These are phyloP conservation scores for Pythium aristosporum DNA, from an alignment of 352 stramenopile genomes.

Conservation along the genomic window DNA sequence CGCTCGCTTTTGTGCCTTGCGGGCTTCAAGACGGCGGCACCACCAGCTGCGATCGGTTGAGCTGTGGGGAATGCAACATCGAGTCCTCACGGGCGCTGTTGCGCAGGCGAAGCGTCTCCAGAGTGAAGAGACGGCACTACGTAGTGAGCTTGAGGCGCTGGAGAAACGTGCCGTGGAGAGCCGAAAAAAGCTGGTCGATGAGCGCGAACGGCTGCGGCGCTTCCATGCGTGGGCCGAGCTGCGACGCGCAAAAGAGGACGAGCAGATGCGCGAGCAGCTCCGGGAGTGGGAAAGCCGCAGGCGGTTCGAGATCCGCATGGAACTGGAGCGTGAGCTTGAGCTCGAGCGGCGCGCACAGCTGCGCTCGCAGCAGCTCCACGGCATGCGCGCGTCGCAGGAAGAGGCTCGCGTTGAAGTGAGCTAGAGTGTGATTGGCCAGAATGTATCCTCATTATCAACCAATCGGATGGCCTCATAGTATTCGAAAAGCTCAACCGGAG, in stretches of 20 bases:
- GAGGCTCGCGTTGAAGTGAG: slow-evolving; percentile 8
- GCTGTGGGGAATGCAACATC: background rate
- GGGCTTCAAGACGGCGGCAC: background rate
- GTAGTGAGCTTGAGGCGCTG: slow-evolving; percentile 34
- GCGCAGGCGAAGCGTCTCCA: slow-evolving; percentile 30
- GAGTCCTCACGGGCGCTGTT: background rate
- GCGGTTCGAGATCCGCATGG: slow-evolving; percentile 52
- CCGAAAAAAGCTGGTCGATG: slow-evolving; percentile 28
- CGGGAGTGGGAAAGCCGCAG: slow-evolving; percentile 43
- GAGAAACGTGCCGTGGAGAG: slow-evolving; percentile 27
- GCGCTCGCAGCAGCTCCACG: slow-evolving; percentile 14
- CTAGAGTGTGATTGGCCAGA: slow-evolving; percentile 7
- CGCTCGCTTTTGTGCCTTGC: slow-evolving; percentile 12
- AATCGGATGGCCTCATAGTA: slow-evolving; percentile 1
- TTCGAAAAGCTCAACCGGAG: background rate
- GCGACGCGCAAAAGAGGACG: slow-evolving; percentile 52
- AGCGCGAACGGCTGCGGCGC: slow-evolving; percentile 48
- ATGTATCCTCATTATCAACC: background rate
- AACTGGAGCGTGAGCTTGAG: slow-evolving; percentile 68
- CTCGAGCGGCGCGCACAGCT: slow-evolving; percentile 37
- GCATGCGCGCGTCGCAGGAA: background rate
- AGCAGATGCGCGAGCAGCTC: slow-evolving; percentile 35
- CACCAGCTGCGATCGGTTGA: background rate
- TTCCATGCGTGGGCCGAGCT: slow-evolving; percentile 46
- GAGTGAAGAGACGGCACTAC: slow-evolving; percentile 30